phyloP scores from a whole-genome alignment of 2,329 filamentous ascomycete species.

The Verticillium klebahnii region DNA sequence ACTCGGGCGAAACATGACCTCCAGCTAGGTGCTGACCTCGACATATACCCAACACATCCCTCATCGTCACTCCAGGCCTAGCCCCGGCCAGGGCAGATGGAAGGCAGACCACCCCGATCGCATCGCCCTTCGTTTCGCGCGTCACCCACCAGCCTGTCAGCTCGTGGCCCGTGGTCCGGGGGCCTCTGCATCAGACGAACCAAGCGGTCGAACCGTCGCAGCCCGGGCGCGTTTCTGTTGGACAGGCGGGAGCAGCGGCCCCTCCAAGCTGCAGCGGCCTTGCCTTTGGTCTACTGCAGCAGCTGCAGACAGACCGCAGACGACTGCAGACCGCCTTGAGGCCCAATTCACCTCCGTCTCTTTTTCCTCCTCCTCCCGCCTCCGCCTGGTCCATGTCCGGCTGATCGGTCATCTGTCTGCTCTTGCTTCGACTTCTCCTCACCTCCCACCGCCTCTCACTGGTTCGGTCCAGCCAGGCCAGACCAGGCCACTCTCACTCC shows the following conservation, averaged over 20 bases:
- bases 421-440: neutral
- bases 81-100: neutral
- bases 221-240: neutral
- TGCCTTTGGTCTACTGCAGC: neutral
- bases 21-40: too few species aligned
- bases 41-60: neutral
- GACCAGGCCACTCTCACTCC: neutral
- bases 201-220: neutral
- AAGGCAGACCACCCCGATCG: neutral
- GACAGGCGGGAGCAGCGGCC: neutral
- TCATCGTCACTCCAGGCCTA: neutral
- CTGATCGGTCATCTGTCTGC: neutral
- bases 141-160: neutral
- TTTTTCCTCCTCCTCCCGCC: too few species aligned
- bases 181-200: neutral
- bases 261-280: neutral
- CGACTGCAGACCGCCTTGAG: constrained; percentile 5
- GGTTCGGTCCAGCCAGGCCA: neutral
- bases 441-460: neutral
- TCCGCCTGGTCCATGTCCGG: neutral
- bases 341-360: constrained; percentile 1
- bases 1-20: too few species aligned
- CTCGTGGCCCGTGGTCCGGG: neutral
- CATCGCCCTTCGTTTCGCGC: neutral
- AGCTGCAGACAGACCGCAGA: neutral